phyloP scores from a whole-genome alignment of 495 filamentous ascomycete species.

The Talaromyces wortmannii region DNA sequence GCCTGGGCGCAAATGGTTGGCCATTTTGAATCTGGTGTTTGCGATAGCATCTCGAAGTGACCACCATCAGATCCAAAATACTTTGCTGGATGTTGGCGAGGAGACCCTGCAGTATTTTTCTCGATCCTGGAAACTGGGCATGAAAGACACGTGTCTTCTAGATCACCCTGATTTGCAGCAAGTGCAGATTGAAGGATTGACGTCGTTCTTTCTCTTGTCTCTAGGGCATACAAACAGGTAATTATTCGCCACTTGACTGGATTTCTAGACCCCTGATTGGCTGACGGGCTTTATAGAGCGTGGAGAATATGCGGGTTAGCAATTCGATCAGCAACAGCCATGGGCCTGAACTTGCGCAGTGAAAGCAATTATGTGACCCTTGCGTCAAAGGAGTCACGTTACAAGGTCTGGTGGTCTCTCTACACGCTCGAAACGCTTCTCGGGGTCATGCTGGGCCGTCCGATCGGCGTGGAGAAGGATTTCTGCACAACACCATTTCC shows the following conservation, averaged over 20 bases:
- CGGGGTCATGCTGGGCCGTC: slow-evolving; percentile 42
- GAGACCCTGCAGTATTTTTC: slow-evolving; percentile 51
- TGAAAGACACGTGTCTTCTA: slow-evolving; percentile 39
- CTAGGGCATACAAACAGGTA: slow-evolving; percentile 56
- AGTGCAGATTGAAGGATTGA: slow-evolving; percentile 50
- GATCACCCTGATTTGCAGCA: slow-evolving; percentile 51
- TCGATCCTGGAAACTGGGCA: slow-evolving; percentile 48
- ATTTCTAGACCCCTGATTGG: not conserved
- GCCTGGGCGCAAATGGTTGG: slow-evolving; percentile 46
- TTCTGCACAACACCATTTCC: slow-evolving; percentile 42
- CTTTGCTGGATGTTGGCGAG: slow-evolving; percentile 25
- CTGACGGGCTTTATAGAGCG: slow-evolving; percentile 29
- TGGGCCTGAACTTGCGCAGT: slow-evolving; percentile 57
- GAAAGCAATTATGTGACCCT: slow-evolving; percentile 39
- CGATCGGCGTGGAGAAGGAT: slow-evolving; percentile 31
- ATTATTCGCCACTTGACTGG: not conserved
- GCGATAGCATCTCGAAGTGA: slow-evolving; percentile 52
- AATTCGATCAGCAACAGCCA: slow-evolving; percentile 48
- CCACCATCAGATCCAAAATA: slow-evolving; percentile 27
- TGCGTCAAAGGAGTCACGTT: slow-evolving; percentile 42
- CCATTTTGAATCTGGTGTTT: slow-evolving; percentile 59
- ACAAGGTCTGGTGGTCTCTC: slow-evolving; percentile 48
- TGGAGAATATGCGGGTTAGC: slow-evolving; percentile 55
- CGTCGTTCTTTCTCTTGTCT: slow-evolving; percentile 51
- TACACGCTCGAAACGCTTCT: slow-evolving; percentile 40